Conservation (phyloP, 2,329 filamentous ascomycete species). For the Annulohypoxylon truncatum region DNA sequence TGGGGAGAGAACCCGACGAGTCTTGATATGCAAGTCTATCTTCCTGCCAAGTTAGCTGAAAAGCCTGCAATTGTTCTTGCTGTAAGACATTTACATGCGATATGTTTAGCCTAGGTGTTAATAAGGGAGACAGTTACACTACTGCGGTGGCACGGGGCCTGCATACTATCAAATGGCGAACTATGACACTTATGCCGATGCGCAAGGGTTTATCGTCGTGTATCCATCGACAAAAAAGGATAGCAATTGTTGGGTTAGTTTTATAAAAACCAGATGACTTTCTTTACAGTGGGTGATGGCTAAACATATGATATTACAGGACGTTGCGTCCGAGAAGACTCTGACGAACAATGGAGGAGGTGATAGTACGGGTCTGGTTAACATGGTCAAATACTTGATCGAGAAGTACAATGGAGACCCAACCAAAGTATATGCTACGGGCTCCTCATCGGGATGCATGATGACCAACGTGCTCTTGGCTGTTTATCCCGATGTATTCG, state of each 20-base stretch:
- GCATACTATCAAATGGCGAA: conserved; percentile 34
- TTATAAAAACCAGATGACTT: too few species aligned
- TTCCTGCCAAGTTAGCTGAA: conserved; percentile 29
- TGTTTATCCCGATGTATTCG: conserved; percentile 61
- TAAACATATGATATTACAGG: conserved; percentile 24
- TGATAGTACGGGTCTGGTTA: conserved; percentile 42
- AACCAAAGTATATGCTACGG: conserved; percentile 38
- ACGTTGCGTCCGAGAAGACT: conserved; percentile 35
- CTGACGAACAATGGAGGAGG: conserved; percentile 41
- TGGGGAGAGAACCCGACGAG: conserved; percentile 42
- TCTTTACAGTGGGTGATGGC: not conserved
- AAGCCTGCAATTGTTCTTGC: conserved; percentile 40
- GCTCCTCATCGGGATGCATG: conserved; percentile 44
- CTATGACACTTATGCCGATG: conserved; percentile 36
- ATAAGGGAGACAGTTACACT: conserved; percentile 35
- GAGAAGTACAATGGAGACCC: conserved; percentile 41
- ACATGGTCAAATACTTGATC: conserved; percentile 42
- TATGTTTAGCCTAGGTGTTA: not conserved
- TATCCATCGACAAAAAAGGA: conserved; percentile 42
- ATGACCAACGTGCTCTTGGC: conserved; percentile 55
- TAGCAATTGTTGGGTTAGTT: conserved; percentile 40
- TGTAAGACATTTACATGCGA: conserved; percentile 18
- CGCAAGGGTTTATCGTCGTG: conserved; percentile 40
- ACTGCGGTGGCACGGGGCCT: conserved; percentile 35
- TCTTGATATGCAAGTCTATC: conserved; percentile 35